phyloP scores from a whole-genome alignment of 1,139 yeast species.

The Cylindricascospora bacillispora region DNA sequence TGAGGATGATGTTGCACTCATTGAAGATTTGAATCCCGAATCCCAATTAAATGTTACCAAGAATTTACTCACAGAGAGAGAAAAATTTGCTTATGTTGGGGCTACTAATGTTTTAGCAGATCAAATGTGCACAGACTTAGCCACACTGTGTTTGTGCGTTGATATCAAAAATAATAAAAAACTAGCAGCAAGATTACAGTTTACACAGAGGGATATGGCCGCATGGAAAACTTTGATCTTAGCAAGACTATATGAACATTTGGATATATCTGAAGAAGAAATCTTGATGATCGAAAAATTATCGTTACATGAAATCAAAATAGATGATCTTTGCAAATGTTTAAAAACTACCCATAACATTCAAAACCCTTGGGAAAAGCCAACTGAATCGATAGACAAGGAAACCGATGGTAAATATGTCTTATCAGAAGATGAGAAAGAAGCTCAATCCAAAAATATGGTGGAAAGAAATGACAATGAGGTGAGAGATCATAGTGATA shows the following conservation, averaged over 20 bases:
- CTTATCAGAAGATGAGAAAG: background rate
- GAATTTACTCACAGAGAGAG: conserved; percentile 67
- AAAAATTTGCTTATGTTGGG: conserved; percentile 87
- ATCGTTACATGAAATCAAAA: conserved; percentile 71
- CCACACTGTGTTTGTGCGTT: conserved; percentile 43
- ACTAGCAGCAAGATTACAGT: conserved; percentile 47
- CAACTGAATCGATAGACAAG: too few relatives aligned
- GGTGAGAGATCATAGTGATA: background rate
- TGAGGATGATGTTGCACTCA: conserved; percentile 31
- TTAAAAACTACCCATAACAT: conserved; percentile 34
- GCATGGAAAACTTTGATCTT: conserved; percentile 74
- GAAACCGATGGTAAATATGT: background rate
- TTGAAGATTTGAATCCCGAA: conserved; percentile 33
- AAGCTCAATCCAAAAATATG: background rate
- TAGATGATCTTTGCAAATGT: conserved; percentile 55
- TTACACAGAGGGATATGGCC: conserved; percentile 69
- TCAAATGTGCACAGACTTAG: conserved; percentile 71
- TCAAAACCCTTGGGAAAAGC: conserved; percentile 28
- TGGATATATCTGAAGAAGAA: conserved; percentile 63
- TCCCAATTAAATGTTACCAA: conserved; percentile 72
- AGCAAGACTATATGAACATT: conserved; percentile 65
- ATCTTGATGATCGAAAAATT: conserved; percentile 78
- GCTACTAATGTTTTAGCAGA: conserved; percentile 62
- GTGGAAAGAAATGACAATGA: background rate
- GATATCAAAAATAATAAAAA: conserved; percentile 31